Percentiles rank a stretch among this genome's conserved stretches.
phyloP scores from a whole-genome alignment of 2,329 filamentous ascomycete species.

The Pseudogymnoascus sp. region DNA sequence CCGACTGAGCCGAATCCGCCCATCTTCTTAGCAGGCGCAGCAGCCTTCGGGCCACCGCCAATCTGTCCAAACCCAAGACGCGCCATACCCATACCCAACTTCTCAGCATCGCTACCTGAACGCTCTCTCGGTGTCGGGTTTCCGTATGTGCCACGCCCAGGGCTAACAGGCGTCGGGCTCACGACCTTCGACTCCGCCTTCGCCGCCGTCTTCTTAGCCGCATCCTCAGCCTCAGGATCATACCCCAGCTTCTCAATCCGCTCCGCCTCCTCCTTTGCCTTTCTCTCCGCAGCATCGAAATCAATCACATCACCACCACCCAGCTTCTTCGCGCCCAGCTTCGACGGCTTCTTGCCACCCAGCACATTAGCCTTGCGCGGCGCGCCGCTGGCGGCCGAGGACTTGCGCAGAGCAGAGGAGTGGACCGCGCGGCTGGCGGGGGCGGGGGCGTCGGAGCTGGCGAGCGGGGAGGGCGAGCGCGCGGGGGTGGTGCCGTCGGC shows the following conservation, averaged over 20 bases:
- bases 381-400: slow-evolving; percentile 46
- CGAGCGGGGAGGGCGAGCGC: slow-evolving; percentile 78
- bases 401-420: slow-evolving; percentile 76
- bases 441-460: slow-evolving; percentile 51
- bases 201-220: slow-evolving; percentile 36
- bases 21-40: slow-evolving; percentile 61
- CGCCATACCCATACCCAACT: slow-evolving; percentile 80
- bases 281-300: slow-evolving; percentile 95
- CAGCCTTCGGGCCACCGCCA: slow-evolving; percentile 51
- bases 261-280: slow-evolving; percentile 94
- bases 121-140: slow-evolving; percentile 51
- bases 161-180: slow-evolving; percentile 66
- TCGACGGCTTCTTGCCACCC: slow-evolving; percentile 71
- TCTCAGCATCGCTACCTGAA: slow-evolving; percentile 72
- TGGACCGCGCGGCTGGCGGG: slow-evolving; percentile 65
- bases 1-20: slow-evolving; percentile 82
- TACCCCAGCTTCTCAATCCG: slow-evolving; percentile 93
- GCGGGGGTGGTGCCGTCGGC: slow-evolving; percentile 60
- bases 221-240: slow-evolving; percentile 74
- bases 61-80: slow-evolving; percentile 85
- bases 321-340: slow-evolving; percentile 90
- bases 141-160: slow-evolving; percentile 53
- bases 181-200: slow-evolving; percentile 44
- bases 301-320: slow-evolving; percentile 65
- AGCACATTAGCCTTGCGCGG: slow-evolving; percentile 80